Evolutionary conservation across 371 early-diverging fungal genomes (phyloP).

Genomic region (Mortierella sp.): DNA sequence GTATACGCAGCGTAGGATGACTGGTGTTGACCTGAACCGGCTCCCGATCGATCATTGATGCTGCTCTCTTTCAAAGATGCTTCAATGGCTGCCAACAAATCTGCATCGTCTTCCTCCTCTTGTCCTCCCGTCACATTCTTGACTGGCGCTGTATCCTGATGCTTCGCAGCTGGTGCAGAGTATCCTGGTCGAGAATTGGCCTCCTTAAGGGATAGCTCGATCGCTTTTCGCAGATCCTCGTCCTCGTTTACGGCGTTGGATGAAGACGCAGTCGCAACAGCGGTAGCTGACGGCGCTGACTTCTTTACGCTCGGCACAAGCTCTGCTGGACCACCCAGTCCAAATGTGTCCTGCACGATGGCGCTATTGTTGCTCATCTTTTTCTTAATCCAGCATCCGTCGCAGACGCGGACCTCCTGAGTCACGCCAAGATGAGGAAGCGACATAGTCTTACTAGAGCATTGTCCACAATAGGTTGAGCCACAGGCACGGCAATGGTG

Average conservation of each 20-base stretch:
- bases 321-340: constrained; percentile 18
- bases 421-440: constrained; percentile 89
- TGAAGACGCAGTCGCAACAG: constrained; percentile 1
- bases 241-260: constrained; percentile 59
- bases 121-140: neutral
- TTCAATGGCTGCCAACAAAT: constrained; percentile 91
- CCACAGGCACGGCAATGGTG: constrained; percentile 98
- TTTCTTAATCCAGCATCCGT: constrained; percentile 84
- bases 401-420: constrained; percentile 93
- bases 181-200: constrained; percentile 61
- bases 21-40: constrained; percentile 13
- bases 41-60: constrained; percentile 31
- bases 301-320: constrained; percentile 13
- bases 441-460: constrained; percentile 86
- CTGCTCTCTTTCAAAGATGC: constrained; percentile 85
- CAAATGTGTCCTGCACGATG: constrained; percentile 25
- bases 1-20: constrained; percentile 38
- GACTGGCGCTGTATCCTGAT: constrained; percentile 10
- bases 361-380: constrained; percentile 59
- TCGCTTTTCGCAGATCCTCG: constrained; percentile 89
- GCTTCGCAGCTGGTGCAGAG: constrained; percentile 27
- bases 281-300: constrained; percentile 9
- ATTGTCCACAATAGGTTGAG: constrained; percentile 89
- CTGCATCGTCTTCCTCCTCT: constrained; percentile 83
- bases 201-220: constrained; percentile 86